Percentiles rank a stretch among this genome's conserved stretches.
Conservation (phyloP, 164 flowering plant species). For the Echeveria elegans region DNA sequence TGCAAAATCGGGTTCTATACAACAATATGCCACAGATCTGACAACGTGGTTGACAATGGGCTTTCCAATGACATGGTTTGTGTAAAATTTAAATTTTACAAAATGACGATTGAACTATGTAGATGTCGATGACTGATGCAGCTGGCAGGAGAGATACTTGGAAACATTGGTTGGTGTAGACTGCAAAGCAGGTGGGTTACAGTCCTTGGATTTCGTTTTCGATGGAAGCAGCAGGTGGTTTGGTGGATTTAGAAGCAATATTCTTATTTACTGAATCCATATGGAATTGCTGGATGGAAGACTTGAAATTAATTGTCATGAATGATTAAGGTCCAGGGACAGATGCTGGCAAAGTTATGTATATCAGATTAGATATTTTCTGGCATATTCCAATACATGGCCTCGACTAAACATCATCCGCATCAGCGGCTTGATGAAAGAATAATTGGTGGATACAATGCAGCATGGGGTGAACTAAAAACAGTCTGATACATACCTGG, state of each 20-base stretch:
- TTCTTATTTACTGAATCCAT: constrained; percentile 23
- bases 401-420: not conserved
- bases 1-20: too few species aligned
- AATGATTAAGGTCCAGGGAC: not conserved
- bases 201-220: constrained; percentile 23
- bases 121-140: constrained; percentile 67
- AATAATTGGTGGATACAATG: not conserved
- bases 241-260: constrained; percentile 19
- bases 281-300: constrained; percentile 30
- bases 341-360: not conserved
- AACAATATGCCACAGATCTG: too few species aligned
- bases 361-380: not conserved
- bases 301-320: constrained; percentile 17
- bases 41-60: too few species aligned
- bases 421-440: not conserved
- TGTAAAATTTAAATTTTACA: too few species aligned
- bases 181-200: constrained; percentile 2
- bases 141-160: constrained; percentile 56
- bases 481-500: constrained; percentile 23
- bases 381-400: too few species aligned
- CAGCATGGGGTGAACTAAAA: not conserved
- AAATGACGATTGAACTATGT: too few species aligned
- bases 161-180: constrained; percentile 33
- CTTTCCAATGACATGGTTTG: too few species aligned
- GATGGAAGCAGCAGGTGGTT: constrained; percentile 22